These are phyloP conservation scores for Spongiforma sp. DNA, from an alignment of 1,284 basidiomycete genomes.

Conservation along the genomic window DNA sequence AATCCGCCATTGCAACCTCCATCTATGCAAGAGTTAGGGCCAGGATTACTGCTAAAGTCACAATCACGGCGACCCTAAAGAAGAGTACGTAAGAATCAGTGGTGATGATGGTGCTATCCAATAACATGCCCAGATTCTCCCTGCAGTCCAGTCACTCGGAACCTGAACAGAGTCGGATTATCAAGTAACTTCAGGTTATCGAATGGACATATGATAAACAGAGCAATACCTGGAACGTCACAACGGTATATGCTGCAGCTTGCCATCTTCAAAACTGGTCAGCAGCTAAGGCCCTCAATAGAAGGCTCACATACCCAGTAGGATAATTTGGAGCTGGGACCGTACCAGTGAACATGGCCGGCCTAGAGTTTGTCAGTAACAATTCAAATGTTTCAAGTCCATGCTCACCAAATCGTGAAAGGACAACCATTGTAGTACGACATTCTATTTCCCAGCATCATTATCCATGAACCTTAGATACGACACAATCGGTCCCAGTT, in stretches of 20 bases:
- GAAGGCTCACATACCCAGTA: conserved; percentile 24
- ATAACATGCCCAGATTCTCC: conserved; percentile 35
- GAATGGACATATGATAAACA: background rate
- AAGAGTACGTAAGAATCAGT: background rate
- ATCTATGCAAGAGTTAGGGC: no score
- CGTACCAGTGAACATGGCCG: conserved; percentile 35
- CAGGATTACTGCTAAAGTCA: conserved; percentile 40
- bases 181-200: no score
- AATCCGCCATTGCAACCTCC: no score
- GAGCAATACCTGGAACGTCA: conserved; percentile 31
- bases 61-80: conserved; percentile 43
- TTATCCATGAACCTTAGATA: no score
- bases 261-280: conserved; percentile 27
- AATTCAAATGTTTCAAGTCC: background rate
- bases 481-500: no score
- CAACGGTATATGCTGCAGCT: conserved; percentile 25
- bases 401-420: conserved; percentile 43
- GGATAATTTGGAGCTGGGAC: conserved; percentile 26
- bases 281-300: background rate
- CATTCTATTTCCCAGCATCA: no score
- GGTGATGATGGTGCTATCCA: background rate
- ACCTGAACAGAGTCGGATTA: conserved; percentile 19
- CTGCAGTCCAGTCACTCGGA: conserved; percentile 33
- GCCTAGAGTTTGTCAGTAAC: conserved; percentile 23
- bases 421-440: conserved; percentile 43